Evolutionary conservation across 768 basidiomycete genomes (phyloP).

Genomic region (Agaricus bisporus): DNA sequence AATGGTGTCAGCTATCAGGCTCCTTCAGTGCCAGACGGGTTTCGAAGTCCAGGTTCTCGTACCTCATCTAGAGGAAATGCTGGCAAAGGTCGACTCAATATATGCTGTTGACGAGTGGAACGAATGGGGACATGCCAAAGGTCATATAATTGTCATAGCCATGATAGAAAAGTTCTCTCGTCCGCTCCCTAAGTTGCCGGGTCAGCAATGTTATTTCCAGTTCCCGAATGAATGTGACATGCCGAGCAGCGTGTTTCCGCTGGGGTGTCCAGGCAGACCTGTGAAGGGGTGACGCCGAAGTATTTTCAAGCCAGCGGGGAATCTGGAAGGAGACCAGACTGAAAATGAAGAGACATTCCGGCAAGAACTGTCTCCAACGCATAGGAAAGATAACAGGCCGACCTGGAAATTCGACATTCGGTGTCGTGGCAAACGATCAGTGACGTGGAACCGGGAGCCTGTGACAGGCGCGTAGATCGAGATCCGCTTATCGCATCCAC

Average conservation of each 20-base stretch:
- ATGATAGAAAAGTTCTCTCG: conserved; percentile 82
- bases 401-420: conserved; percentile 9
- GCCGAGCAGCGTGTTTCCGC: conserved; percentile 54
- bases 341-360: conserved; percentile 26
- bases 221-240: conserved; percentile 15
- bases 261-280: conserved; percentile 47
- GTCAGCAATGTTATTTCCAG: background rate
- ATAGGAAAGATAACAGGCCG: conserved; percentile 23
- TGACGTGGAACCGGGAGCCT: conserved; percentile 7
- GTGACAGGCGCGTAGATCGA: conserved; percentile 15
- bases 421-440: conserved; percentile 11
- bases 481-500: conserved; percentile 35
- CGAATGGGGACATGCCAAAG: conserved; percentile 41
- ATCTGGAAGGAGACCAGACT: conserved; percentile 11
- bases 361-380: conserved; percentile 50
- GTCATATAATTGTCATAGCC: conserved; percentile 88
- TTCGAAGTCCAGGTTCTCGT: conserved; percentile 1
- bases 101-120: background rate
- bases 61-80: conserved; percentile 90
- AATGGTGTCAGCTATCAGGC: conserved; percentile 71
- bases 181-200: conserved; percentile 47
- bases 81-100: conserved; percentile 19
- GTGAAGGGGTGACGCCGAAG: conserved; percentile 27
- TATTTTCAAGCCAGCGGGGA: conserved; percentile 24
- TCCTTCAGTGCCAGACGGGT: background rate